Conservation (phyloP, 345 rosid species). For the Camelina hispida region DNA sequence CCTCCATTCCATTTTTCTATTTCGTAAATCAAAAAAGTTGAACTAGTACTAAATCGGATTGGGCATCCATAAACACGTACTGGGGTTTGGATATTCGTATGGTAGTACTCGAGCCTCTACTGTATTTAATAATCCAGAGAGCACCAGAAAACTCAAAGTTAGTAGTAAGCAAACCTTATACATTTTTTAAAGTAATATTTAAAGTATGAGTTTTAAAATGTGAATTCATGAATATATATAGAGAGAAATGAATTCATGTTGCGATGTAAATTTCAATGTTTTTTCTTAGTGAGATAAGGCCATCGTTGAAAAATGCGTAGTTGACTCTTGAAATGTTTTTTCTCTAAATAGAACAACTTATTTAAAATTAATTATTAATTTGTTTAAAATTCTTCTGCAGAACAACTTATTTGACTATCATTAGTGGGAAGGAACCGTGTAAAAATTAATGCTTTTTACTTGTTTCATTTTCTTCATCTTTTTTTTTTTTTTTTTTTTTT, state of each 20-base stretch:
- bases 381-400: not conserved
- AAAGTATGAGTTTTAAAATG: not conserved
- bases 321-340: conserved; percentile 13
- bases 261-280: not conserved
- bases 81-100: not conserved
- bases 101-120: not conserved
- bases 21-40: not conserved
- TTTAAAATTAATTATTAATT: too few relatives aligned
- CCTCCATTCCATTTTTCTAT: too few relatives aligned
- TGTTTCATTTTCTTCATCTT: conserved; percentile 3
- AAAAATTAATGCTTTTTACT: conserved; percentile 53
- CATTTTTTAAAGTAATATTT: not conserved
- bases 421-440: conserved; percentile 96
- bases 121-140: conserved; percentile 1
- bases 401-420: conserved; percentile 46
- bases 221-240: not conserved
- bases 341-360: not conserved
- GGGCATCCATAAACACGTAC: not conserved
- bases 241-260: not conserved
- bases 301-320: not conserved
- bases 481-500: too few relatives aligned
- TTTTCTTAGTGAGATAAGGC: not conserved
- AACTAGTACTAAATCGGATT: not conserved
- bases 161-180: conserved; percentile 2
- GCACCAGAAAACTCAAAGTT: conserved; percentile 5